Evolutionary conservation across 306 rosid species (phyloP).

Genomic region (Dalbergia cultrata): DNA sequence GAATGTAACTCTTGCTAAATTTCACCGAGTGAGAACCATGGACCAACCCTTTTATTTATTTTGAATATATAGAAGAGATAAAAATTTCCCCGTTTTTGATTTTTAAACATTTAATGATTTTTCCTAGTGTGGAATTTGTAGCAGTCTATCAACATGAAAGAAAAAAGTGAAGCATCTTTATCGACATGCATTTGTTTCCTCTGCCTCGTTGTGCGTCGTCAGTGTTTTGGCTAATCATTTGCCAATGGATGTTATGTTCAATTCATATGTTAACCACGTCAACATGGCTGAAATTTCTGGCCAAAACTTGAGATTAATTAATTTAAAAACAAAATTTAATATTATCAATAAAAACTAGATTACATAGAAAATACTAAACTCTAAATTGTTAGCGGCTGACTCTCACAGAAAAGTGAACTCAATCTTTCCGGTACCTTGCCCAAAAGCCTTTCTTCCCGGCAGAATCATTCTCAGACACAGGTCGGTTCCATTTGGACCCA

Average conservation of each 20-base stretch:
- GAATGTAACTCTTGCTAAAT: too few relatives aligned
- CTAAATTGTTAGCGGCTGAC: constrained; percentile 47
- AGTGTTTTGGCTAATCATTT: constrained; percentile 10
- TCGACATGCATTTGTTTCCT: constrained; percentile 8
- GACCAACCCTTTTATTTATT: too few relatives aligned
- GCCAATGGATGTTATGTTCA: constrained; percentile 29
- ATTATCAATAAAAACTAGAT: constrained; percentile 48
- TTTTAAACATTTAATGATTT: too few relatives aligned
- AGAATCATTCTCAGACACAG: constrained; percentile 68
- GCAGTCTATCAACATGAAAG: too few relatives aligned
- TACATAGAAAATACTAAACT: constrained; percentile 49
- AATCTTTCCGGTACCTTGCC: constrained; percentile 73
- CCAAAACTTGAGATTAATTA: constrained; percentile 41
- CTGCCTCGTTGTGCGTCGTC: neutral
- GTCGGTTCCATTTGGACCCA: constrained; percentile 76
- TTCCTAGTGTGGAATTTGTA: too few relatives aligned
- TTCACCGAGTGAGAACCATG: too few relatives aligned
- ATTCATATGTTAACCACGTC: constrained; percentile 37
- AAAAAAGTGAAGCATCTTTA: neutral
- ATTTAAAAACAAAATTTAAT: constrained; percentile 38
- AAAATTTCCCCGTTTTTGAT: too few relatives aligned
- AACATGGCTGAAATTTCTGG: constrained; percentile 43
- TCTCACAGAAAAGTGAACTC: constrained; percentile 48
- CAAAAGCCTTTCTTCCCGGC: constrained; percentile 79
- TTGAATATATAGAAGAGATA: too few relatives aligned